These are phyloP conservation scores for Bolboschoenus planiculmis DNA, from an alignment of 176 grass and related monocot genomes.

Conservation along the genomic window DNA sequence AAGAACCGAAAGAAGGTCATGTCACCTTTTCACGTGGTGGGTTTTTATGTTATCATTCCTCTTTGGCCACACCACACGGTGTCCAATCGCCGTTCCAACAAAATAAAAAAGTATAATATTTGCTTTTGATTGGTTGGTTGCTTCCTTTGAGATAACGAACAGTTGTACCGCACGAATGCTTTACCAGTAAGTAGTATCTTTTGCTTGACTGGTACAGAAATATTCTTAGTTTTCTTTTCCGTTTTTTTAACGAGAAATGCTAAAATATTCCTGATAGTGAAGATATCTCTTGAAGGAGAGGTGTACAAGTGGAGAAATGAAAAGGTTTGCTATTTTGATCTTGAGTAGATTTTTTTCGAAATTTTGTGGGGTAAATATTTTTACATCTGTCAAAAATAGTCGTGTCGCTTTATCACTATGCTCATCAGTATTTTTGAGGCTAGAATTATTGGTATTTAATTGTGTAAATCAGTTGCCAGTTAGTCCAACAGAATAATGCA, in stretches of 20 bases:
- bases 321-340: background rate
- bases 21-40: conserved; percentile 20
- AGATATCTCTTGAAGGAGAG: too few relatives aligned
- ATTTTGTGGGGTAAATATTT: background rate
- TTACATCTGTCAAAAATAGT: background rate
- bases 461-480: background rate
- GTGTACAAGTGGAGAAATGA: background rate
- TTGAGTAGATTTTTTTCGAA: background rate
- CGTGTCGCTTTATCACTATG: background rate
- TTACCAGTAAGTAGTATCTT: background rate
- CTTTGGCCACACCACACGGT: background rate
- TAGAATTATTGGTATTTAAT: background rate
- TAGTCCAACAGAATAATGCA: background rate
- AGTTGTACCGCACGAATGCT: conserved; percentile 1
- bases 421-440: background rate
- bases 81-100: background rate
- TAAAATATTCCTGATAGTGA: background rate
- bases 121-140: background rate
- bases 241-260: background rate
- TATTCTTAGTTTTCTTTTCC: background rate
- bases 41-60: conserved; percentile 7
- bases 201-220: background rate
- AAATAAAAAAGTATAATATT: background rate
- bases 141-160: background rate
- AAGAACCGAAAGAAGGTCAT: conserved; percentile 19